Evolutionary conservation across 176 grass and related monocot species (phyloP), one percentile per base, ranked within the genome.

Genomic region (Chloris gayana): DNA sequence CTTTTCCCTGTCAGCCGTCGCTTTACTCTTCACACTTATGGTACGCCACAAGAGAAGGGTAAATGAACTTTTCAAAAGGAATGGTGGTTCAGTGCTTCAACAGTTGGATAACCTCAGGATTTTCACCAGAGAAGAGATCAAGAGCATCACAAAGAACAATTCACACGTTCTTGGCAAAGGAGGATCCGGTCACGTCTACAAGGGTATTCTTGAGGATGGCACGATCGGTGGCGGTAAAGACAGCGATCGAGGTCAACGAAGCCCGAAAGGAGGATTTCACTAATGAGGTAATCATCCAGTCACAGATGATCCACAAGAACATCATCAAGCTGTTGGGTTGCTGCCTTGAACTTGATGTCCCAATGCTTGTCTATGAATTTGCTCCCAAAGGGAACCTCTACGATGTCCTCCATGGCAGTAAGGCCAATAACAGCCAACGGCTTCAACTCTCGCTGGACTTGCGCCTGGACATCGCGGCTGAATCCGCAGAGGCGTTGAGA

Each of bases 291-390:
- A 22, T 19, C 9, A 6, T 69, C 47, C 64, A 69, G 9, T 57
- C 65, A 0, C 33, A 29, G 11, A 69, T 80, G 65, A 69, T 69
- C 46, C 77, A 80, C 22, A 80, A 19, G 33, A 80, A 80, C n/a
- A 69, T 69, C 14, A 17, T 69, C 46, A 80, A 39, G 10, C 47
- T 80, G 0, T 0, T 68, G 0, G 77, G 77, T 26, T 80, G 77
- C 64, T 80, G 77, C 47, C 11, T 80, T 4, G 77, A 80, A 47
- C 14, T 80, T 3, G 14, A 80, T 21, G 13, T 68, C 5, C 34
- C 65, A 0, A 58, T 80, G 77, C 7, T 80, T 14, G 77, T 80
- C 14, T 80, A 80, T 8, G 77, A 80, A n/a, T 80, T 56, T 38
- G 77, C 77, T 19, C 8, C 64, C 10, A 69, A 69, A 0, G 77